Evolutionary conservation across 257 asterid genomes (phyloP), one percentile per base, ranked within the genome.

Genomic region (Nicotiana obtusifolia): DNA sequence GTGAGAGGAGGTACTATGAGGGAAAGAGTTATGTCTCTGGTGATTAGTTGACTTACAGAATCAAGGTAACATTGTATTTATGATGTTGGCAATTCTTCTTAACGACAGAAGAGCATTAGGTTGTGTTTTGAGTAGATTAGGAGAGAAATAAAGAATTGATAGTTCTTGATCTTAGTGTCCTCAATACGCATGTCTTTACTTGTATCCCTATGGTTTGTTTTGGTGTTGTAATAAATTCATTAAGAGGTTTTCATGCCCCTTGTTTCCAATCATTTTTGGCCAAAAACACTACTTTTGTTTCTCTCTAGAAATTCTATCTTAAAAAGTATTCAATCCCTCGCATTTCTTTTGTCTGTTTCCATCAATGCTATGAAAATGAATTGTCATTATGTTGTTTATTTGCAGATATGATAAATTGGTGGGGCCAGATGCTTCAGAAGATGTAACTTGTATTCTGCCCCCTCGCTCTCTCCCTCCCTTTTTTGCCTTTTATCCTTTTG

Each of bases 1-100:
- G 97, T 68, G 99, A 95, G 87, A 89, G 89, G 90, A 92, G 95
- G 88, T 95, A 95, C 80, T 95, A 95, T 35, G 97, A 95, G 85
- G 97, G 85, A 49, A 95, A 88, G 88, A 87, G 89, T 54, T 91
- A 67, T 47, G 89, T 95, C 78, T 77, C 96, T 24, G 98, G 93
- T 67, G 99, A 94, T 85, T 92, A 89, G 90, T 88, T 33, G 83
- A 82, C 84, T 24, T 53, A 47, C 77, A 54, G 28, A 54, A 82
- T 77, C 57, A 54, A 89, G 90, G 95, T 87, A 90, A 88, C 66
- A 17, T 30, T 65, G 78, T 26, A n/a, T 65, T 65, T 80, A 15
- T 49, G 80, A 75, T 4, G 1, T 47, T 71, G 15, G 6, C 80
- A 24, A 49, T 75, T 73, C 24, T 73, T 75, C 64, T 75, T 75